Conservation (phyloP, 371 early-diverging fungal genomes). For the Circinella umbellata region DNA sequence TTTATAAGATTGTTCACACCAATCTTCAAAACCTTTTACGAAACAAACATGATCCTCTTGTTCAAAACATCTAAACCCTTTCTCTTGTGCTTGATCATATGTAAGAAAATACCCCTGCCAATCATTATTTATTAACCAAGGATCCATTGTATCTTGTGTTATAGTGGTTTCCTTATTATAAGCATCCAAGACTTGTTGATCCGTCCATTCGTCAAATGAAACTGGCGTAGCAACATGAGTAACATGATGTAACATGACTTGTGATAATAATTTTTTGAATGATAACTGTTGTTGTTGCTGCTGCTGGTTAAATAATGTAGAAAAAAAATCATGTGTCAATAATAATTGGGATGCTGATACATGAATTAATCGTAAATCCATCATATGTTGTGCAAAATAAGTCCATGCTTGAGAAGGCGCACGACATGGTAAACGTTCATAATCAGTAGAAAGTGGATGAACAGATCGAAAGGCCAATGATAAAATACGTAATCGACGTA, state of each 20-base stretch:
- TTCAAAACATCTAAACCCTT: slow-evolving; percentile 38
- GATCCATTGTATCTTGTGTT: slow-evolving; percentile 19
- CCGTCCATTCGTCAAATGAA: neutral
- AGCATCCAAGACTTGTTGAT: neutral
- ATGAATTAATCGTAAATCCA: slow-evolving; percentile 33
- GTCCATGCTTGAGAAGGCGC: slow-evolving; percentile 38
- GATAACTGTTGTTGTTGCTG: too few relatives aligned
- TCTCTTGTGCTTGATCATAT: slow-evolving; percentile 27
- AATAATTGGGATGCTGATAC: slow-evolving; percentile 36
- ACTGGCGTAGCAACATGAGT: slow-evolving; percentile 16
- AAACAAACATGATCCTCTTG: slow-evolving; percentile 41
- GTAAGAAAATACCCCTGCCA: slow-evolving; percentile 22
- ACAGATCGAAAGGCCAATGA: slow-evolving; percentile 43
- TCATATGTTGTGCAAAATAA: slow-evolving; percentile 28
- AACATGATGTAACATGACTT: slow-evolving; percentile 48
- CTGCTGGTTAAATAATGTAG: slow-evolving; percentile 19
- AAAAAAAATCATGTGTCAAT: slow-evolving; percentile 31
- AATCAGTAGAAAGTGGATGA: slow-evolving; percentile 27
- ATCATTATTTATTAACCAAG: slow-evolving; percentile 7
- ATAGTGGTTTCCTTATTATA: slow-evolving; percentile 12
- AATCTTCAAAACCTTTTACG: slow-evolving; percentile 39
- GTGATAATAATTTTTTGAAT: slow-evolving; percentile 7
- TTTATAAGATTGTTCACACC: neutral
- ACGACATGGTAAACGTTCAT: slow-evolving; percentile 38
- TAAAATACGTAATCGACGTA: slow-evolving; percentile 29